phyloP scores from a whole-genome alignment of 2,329 filamentous ascomycete genomes.

The Sporothrix inflata region DNA sequence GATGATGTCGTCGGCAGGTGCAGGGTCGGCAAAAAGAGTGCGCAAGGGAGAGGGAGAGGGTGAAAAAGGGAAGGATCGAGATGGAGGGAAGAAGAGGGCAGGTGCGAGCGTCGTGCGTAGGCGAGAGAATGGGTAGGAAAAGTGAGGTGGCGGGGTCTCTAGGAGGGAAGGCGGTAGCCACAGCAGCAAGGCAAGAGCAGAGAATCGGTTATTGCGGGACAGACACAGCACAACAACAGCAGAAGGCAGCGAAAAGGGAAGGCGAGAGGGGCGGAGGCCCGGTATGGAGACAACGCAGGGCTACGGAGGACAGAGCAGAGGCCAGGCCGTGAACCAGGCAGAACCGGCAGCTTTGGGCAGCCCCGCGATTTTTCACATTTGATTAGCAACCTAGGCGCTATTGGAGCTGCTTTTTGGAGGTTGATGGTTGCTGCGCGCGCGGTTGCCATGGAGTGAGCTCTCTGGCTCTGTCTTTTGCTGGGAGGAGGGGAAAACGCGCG shows the following conservation, averaged over 20 bases:
- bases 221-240: neutral
- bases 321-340: conserved; percentile 22
- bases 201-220: conserved; percentile 18
- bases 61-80: conserved; percentile 22
- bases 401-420: conserved; percentile 9
- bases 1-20: conserved; percentile 21
- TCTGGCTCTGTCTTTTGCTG: neutral
- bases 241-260: neutral
- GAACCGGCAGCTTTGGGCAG: conserved; percentile 23
- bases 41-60: conserved; percentile 2
- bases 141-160: conserved; percentile 32
- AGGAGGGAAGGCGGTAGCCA: conserved; percentile 24
- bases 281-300: conserved; percentile 24
- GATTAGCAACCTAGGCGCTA: conserved; percentile 23
- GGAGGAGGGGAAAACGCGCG: neutral
- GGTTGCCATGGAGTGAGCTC: conserved; percentile 21
- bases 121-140: conserved; percentile 23
- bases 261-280: conserved; percentile 24
- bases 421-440: conserved; percentile 2
- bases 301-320: conserved; percentile 12
- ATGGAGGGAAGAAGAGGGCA: conserved; percentile 22
- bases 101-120: conserved; percentile 19
- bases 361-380: conserved; percentile 23
- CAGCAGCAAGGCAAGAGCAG: conserved; percentile 19
- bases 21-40: conserved; percentile 10